A percentile compares a stretch with the other conserved stretches of the same genome.
phyloP scores from a whole-genome alignment of 257 asterid species.

The Avicennia marina region DNA sequence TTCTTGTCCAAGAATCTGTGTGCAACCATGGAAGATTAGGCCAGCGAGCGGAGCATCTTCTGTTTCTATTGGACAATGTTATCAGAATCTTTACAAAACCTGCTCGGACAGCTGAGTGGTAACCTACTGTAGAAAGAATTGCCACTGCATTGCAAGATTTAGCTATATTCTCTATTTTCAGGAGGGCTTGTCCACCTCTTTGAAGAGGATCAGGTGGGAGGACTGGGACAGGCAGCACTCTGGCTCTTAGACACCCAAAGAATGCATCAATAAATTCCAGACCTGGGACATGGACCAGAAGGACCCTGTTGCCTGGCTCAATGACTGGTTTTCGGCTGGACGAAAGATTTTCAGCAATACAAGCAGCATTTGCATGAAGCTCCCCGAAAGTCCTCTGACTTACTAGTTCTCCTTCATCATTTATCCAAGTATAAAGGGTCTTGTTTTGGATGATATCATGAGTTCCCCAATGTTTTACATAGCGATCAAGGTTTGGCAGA shows the following conservation, averaged over 20 bases:
- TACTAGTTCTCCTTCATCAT: constrained; percentile 50
- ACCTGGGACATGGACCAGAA: constrained; percentile 75
- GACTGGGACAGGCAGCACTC: constrained; percentile 78
- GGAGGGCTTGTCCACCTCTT: constrained; percentile 82
- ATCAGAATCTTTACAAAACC: constrained; percentile 58
- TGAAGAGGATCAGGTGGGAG: constrained; percentile 93
- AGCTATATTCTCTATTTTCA: constrained; percentile 67
- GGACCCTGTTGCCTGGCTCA: constrained; percentile 71
- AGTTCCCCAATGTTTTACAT: constrained; percentile 70
- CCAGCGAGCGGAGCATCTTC: constrained; percentile 51
- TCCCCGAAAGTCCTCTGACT: constrained; percentile 52
- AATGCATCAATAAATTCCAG: constrained; percentile 76
- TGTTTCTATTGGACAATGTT: constrained; percentile 30
- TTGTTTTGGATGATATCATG: constrained; percentile 36
- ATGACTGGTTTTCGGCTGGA: constrained; percentile 54
- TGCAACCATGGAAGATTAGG: constrained; percentile 85
- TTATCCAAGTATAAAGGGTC: constrained; percentile 72
- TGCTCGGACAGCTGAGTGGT: constrained; percentile 77
- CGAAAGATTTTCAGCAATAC: constrained; percentile 65
- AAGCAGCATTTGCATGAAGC: constrained; percentile 61
- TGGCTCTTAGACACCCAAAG: constrained; percentile 78
- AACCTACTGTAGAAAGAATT: constrained; percentile 59
- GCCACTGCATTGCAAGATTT: constrained; percentile 68
- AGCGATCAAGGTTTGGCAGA: constrained; percentile 56
- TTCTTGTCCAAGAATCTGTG: constrained; percentile 69